Conservation (phyloP, 495 filamentous ascomycete species). For the Tuber microsphaerosporum region DNA sequence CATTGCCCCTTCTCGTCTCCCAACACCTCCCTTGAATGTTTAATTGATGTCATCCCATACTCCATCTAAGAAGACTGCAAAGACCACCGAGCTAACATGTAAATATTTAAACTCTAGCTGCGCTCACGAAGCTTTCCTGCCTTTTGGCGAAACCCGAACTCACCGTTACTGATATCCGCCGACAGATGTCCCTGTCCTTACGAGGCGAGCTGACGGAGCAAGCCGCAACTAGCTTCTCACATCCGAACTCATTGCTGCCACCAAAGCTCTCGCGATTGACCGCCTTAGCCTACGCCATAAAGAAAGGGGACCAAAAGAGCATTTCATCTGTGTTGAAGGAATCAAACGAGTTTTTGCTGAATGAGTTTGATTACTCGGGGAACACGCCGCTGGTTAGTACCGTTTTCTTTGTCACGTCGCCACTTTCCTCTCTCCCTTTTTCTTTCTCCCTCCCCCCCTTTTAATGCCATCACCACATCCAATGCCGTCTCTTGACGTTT, state of each 20-base stretch:
- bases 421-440: slow-evolving; percentile 19
- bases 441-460: background rate
- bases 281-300: slow-evolving; percentile 73
- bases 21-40: slow-evolving; percentile 19
- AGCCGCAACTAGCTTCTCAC: slow-evolving; percentile 49
- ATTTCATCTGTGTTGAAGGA: slow-evolving; percentile 60
- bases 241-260: slow-evolving; percentile 55
- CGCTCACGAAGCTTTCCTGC: slow-evolving; percentile 87
- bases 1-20: slow-evolving; percentile 32
- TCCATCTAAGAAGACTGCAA: background rate
- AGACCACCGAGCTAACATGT: background rate
- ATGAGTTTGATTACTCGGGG: slow-evolving; percentile 75
- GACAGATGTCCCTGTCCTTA: slow-evolving; percentile 66
- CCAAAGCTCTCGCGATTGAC: slow-evolving; percentile 54
- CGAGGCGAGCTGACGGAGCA: slow-evolving; percentile 80
- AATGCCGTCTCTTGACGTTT: background rate
- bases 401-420: slow-evolving; percentile 20
- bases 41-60: slow-evolving; percentile 26
- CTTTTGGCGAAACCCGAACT: slow-evolving; percentile 63
- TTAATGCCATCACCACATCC: slow-evolving; percentile 7
- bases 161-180: slow-evolving; percentile 56
- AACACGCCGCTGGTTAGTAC: slow-evolving; percentile 71
- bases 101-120: slow-evolving; percentile 47
- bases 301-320: slow-evolving; percentile 59
- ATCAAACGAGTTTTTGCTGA: slow-evolving; percentile 61